A percentile compares a stretch with the other conserved stretches of the same genome.
Evolutionary conservation across 2,329 filamentous ascomycete genomes (phyloP).

Genomic region (Exophiala aquamarina): DNA sequence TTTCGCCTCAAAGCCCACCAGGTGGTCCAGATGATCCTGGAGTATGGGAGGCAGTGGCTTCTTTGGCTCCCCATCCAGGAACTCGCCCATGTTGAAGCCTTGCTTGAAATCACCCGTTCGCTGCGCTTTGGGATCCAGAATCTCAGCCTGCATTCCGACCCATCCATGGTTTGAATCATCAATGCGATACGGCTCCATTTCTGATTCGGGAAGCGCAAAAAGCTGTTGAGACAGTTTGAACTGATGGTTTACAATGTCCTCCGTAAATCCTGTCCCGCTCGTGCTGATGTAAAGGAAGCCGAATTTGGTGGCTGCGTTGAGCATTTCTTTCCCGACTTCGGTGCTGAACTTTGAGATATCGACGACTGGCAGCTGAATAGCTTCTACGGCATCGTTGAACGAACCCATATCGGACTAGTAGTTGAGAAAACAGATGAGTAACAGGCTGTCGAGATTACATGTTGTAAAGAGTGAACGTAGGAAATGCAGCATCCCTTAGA

Average conservation of each 20-base stretch:
- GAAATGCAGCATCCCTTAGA: no score
- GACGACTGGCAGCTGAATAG: conserved; percentile 69
- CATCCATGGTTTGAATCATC: conserved; percentile 79
- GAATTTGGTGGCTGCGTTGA: conserved; percentile 76
- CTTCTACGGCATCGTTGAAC: background rate
- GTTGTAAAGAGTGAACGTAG: no score
- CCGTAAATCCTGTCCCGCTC: conserved; percentile 66
- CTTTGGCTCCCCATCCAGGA: conserved; percentile 64
- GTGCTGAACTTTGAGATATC: conserved; percentile 67
- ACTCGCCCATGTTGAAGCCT: conserved; percentile 91
- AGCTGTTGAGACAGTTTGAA: conserved; percentile 66
- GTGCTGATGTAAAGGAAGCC: conserved; percentile 91
- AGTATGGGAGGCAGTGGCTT: conserved; percentile 75
- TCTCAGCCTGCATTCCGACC: conserved; percentile 85
- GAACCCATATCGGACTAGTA: conserved; percentile 6
- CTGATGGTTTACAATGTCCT: conserved; percentile 64
- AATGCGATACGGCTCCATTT: conserved; percentile 66
- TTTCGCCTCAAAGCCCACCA: conserved; percentile 65
- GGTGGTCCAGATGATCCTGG: conserved; percentile 56
- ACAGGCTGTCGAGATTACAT: no score
- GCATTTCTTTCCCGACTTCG: conserved; percentile 64
- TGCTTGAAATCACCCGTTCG: conserved; percentile 86
- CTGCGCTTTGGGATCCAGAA: conserved; percentile 79
- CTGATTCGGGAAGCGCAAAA: conserved; percentile 37
- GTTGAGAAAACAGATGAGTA: no score